Conservation (phyloP, 2,329 filamentous ascomycete genomes). For the Calonectria honghensis region DNA sequence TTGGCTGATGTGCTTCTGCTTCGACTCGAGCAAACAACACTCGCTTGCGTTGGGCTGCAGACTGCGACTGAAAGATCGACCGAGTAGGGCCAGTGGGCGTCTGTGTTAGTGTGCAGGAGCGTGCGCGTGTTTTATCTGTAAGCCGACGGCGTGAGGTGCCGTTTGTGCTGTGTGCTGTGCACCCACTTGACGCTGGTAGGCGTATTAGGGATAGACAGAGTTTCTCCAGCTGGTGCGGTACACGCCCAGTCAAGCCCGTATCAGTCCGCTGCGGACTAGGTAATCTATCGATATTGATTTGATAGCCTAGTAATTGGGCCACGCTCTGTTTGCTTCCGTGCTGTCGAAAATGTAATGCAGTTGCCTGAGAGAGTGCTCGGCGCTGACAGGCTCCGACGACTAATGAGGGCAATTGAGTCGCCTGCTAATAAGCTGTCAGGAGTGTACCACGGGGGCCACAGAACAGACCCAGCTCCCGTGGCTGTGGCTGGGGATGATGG, state of each 20-base stretch:
- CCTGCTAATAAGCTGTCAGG: conserved; percentile 48
- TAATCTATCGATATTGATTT: conserved; percentile 5
- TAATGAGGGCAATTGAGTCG: conserved; percentile 32
- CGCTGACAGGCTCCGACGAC: neutral
- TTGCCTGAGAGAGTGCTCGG: conserved; percentile 20
- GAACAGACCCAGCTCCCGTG: conserved; percentile 46
- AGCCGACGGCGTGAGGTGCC: conserved; percentile 16
- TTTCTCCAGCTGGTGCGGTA: conserved; percentile 5
- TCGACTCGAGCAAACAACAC: conserved; percentile 5
- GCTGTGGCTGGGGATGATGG: conserved; percentile 50
- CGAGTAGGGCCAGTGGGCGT: neutral
- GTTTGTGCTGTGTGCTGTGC: conserved; percentile 7
- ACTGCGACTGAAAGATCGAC: conserved; percentile 1
- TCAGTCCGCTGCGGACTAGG: conserved; percentile 1
- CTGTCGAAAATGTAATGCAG: conserved; percentile 17
- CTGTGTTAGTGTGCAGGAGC: conserved; percentile 17
- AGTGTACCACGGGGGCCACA: conserved; percentile 46
- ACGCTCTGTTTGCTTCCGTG: neutral
- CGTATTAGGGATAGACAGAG: neutral
- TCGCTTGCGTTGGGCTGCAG: conserved; percentile 4
- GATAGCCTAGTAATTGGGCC: neutral
- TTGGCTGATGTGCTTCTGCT: neutral
- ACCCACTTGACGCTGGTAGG: neutral
- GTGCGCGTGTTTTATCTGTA: conserved; percentile 24
- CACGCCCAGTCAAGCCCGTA: neutral